A percentile compares a stretch with the other conserved stretches of the same genome.
Evolutionary conservation across 2,329 filamentous ascomycete species (phyloP).

Genomic region (Colletotrichum spinosum): DNA sequence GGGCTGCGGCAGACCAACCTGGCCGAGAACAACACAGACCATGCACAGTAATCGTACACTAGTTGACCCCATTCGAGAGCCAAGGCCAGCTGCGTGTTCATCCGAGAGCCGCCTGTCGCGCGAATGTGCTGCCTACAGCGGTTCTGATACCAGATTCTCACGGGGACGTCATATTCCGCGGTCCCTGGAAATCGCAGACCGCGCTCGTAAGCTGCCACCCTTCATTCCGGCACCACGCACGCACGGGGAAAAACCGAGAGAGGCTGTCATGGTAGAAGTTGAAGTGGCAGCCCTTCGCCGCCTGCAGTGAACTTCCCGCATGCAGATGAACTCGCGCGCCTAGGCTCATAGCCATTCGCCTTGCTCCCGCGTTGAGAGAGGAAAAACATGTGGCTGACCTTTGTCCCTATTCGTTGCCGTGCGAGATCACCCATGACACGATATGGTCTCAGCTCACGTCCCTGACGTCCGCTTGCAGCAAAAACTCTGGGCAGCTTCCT

Average conservation of each 20-base stretch:
- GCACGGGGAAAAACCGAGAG: slow-evolving; percentile 4
- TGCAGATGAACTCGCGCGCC: slow-evolving; percentile 15
- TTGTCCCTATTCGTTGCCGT: slow-evolving; percentile 34
- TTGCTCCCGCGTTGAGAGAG: slow-evolving; percentile 7
- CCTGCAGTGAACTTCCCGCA: slow-evolving; percentile 19
- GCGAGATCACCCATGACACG: slow-evolving; percentile 26
- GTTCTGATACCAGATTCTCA: slow-evolving; percentile 29
- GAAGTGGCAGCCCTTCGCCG: slow-evolving; percentile 1
- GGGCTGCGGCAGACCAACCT: slow-evolving; percentile 19
- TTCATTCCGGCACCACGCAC: not conserved
- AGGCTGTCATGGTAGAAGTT: slow-evolving; percentile 20
- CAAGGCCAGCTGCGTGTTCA: slow-evolving; percentile 4
- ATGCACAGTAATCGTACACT: not conserved
- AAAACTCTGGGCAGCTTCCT: slow-evolving; percentile 18
- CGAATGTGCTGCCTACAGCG: slow-evolving; percentile 5
- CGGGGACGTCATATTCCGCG: slow-evolving; percentile 20
- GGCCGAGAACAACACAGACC: slow-evolving; percentile 13
- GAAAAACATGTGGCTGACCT: slow-evolving; percentile 26
- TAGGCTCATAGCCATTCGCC: slow-evolving; percentile 9
- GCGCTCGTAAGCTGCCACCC: not conserved
- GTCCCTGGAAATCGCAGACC: slow-evolving; percentile 14
- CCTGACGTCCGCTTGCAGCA: slow-evolving; percentile 30
- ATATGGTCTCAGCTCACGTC: slow-evolving; percentile 23
- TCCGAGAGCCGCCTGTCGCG: slow-evolving; percentile 20
- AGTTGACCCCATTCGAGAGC: not conserved